These are phyloP conservation scores for Discostella pseudostelligera DNA, from an alignment of 108 stramenopile species.

Conservation along the genomic window DNA sequence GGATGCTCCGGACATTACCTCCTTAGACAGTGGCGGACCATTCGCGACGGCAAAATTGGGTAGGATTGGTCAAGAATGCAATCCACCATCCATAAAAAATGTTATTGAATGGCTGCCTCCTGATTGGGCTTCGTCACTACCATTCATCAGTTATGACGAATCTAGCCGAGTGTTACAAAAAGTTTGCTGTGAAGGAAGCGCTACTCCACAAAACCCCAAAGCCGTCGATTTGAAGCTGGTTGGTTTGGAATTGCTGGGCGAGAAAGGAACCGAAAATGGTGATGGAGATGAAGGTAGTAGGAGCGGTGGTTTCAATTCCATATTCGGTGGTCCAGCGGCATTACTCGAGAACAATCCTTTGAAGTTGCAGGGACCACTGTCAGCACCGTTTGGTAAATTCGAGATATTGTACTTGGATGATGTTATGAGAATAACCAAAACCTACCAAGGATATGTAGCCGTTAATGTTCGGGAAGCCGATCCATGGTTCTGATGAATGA, in stretches of 20 bases:
- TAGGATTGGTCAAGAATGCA: conserved; percentile 78
- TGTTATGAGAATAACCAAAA: conserved; percentile 62
- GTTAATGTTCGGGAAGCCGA: conserved; percentile 53
- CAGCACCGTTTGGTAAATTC: conserved; percentile 73
- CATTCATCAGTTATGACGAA: conserved; percentile 51
- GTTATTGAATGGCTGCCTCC: conserved; percentile 81
- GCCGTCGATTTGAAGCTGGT: conserved; percentile 61
- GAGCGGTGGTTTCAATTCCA: conserved; percentile 1
- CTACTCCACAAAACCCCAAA: conserved; percentile 49
- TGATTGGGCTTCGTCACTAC: conserved; percentile 57
- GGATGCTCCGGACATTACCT: conserved; percentile 83
- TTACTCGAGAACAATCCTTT: conserved; percentile 54
- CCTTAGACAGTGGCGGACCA: conserved; percentile 59
- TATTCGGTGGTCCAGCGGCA: conserved; percentile 40
- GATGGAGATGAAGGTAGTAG: conserved; percentile 16
- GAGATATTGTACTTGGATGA: conserved; percentile 73
- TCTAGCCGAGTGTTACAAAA: conserved; percentile 72
- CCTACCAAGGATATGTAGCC: conserved; percentile 64
- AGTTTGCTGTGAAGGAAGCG: conserved; percentile 57
- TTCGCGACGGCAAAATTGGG: conserved; percentile 63
- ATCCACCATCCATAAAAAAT: conserved; percentile 71
- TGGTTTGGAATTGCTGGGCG: conserved; percentile 57
- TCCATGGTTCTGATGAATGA: conserved; percentile 46
- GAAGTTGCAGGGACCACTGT: conserved; percentile 59
- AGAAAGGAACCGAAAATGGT: conserved; percentile 9